These are phyloP conservation scores for Pseudocercospora vitis DNA, from an alignment of 2,329 filamentous ascomycete species.

Conservation along the genomic window DNA sequence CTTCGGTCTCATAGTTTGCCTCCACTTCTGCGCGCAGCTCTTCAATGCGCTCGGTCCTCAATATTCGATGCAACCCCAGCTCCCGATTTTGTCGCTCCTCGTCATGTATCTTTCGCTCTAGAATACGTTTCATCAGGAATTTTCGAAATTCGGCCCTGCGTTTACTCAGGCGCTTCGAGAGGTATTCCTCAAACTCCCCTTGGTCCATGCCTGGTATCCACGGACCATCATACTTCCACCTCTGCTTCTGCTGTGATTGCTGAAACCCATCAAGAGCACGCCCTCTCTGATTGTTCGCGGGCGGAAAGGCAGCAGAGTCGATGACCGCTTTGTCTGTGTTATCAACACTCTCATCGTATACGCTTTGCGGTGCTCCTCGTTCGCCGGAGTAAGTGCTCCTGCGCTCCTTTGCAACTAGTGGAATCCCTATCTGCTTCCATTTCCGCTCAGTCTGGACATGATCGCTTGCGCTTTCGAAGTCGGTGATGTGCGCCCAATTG, in stretches of 20 bases:
- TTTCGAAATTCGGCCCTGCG: constrained; percentile 35
- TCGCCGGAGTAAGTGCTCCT: constrained; percentile 24
- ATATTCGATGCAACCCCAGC: constrained; percentile 16
- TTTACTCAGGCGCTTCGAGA: constrained; percentile 43
- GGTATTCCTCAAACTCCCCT: constrained; percentile 55
- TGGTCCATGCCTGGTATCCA: constrained; percentile 58
- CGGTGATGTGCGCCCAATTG: constrained; percentile 82
- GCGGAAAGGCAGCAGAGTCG: not conserved
- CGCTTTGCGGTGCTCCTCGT: constrained; percentile 28
- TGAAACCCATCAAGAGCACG: no score
- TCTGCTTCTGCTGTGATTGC: constrained; percentile 34
- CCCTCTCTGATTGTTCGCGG: not conserved
- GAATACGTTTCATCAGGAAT: constrained; percentile 32
- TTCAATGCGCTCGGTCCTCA: constrained; percentile 17
- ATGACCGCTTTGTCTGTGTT: constrained; percentile 41
- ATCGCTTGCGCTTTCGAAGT: constrained; percentile 80
- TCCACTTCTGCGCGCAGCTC: constrained; percentile 28
- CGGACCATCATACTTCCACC: constrained; percentile 61
- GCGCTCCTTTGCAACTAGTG: constrained; percentile 57
- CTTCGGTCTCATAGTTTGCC: constrained; percentile 31
- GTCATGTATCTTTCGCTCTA: constrained; percentile 26
- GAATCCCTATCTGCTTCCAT: constrained; percentile 78
- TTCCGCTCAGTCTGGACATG: constrained; percentile 79
- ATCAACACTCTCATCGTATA: constrained; percentile 47
- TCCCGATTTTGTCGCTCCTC: constrained; percentile 23